Percentiles rank a stretch among this genome's conserved stretches.
Evolutionary conservation across 177 flowering plant genomes (phyloP).

Genomic region (Vitis hybrid): DNA sequence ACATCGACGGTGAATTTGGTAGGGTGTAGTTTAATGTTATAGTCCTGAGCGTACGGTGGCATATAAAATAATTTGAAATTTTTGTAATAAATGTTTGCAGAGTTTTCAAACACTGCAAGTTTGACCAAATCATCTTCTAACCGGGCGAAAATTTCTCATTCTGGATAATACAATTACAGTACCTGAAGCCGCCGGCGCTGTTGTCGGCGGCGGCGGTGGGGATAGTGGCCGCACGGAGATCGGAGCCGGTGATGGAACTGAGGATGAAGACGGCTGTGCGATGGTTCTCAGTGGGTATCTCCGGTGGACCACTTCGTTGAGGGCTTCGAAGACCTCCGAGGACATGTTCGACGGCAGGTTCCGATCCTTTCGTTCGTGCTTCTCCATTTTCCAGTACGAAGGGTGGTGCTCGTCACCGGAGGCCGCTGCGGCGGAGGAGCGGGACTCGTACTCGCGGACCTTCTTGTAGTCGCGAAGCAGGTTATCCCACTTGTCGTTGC

Average conservation of each 20-base stretch:
- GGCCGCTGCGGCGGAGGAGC: neutral
- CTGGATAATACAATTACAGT: neutral
- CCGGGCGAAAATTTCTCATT: slow-evolving; percentile 1
- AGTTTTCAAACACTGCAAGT: slow-evolving; percentile 22
- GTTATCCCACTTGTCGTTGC: slow-evolving; percentile 54
- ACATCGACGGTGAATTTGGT: no score
- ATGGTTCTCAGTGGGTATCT: slow-evolving; percentile 1
- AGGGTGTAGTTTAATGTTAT: no score
- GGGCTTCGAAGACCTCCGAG: slow-evolving; percentile 28
- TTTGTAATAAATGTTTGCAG: slow-evolving; percentile 5
- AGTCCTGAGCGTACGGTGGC: neutral
- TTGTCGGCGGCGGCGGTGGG: slow-evolving; percentile 12
- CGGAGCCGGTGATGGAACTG: slow-evolving; percentile 3
- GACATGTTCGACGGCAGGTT: slow-evolving; percentile 36
- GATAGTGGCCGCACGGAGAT: neutral
- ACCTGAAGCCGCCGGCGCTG: slow-evolving; percentile 32
- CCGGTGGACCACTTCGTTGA: slow-evolving; percentile 29
- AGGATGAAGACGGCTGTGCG: neutral
- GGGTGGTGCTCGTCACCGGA: neutral
- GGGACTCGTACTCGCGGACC: slow-evolving; percentile 35
- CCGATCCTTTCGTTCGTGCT: slow-evolving; percentile 30
- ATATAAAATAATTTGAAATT: neutral
- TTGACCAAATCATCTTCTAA: slow-evolving; percentile 15
- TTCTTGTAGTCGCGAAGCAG: slow-evolving; percentile 48
- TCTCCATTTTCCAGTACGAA: slow-evolving; percentile 42